phyloP scores from a whole-genome alignment of 345 rosid species.

The Populus deltoides region DNA sequence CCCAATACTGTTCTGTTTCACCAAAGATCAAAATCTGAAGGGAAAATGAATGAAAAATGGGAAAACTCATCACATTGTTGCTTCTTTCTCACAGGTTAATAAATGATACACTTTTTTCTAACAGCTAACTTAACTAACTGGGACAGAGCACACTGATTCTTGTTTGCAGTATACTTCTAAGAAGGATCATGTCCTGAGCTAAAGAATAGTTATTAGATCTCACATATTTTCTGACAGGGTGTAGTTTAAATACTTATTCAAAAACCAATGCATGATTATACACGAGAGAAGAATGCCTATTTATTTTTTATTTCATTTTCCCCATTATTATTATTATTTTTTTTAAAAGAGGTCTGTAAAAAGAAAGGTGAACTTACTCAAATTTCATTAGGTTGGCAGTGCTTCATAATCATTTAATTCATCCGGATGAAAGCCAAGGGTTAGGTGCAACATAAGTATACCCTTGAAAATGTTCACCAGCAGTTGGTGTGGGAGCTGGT shows the following conservation, averaged over 20 bases:
- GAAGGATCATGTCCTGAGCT: neutral
- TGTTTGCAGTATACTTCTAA: neutral
- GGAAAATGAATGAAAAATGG: neutral
- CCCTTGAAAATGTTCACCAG: conserved; percentile 65
- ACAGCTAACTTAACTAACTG: neutral
- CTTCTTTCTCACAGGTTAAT: neutral
- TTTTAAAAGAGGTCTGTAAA: neutral
- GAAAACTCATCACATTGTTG: neutral
- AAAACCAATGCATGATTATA: neutral
- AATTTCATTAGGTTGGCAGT: neutral
- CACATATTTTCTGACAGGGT: neutral
- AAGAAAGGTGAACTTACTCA: conserved; percentile 14
- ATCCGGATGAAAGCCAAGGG: conserved; percentile 61
- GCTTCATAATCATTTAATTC: conserved; percentile 14
- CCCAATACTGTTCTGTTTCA: neutral
- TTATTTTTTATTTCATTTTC: neutral
- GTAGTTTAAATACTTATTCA: neutral
- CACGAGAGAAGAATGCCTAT: neutral
- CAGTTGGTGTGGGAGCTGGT: conserved; percentile 68
- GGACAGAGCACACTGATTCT: neutral
- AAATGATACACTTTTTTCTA: neutral
- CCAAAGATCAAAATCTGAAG: neutral
- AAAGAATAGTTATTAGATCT: neutral
- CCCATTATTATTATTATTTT: too few species aligned
- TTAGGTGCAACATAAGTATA: conserved; percentile 63